Percentiles rank a stretch among this genome's conserved stretches.
Conservation (phyloP, 73 alveolate species). For the Paramecium biaurelia region DNA sequence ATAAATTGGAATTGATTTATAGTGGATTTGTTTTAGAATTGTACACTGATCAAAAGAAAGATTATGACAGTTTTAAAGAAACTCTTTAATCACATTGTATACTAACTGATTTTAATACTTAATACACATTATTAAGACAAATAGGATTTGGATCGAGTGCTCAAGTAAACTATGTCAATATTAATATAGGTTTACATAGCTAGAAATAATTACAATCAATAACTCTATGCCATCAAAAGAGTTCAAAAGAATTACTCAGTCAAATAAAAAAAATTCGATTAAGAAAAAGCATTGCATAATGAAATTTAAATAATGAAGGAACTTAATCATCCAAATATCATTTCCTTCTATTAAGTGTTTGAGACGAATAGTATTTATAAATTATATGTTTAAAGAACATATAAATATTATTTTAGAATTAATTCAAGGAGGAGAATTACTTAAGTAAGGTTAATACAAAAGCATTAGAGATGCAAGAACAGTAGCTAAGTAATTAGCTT, state of each 20-base stretch:
- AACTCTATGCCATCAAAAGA: constrained; percentile 3
- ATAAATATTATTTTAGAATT: neutral
- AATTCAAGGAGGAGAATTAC: constrained; percentile 11
- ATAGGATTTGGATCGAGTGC: constrained; percentile 16
- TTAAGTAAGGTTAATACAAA: neutral
- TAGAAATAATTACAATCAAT: neutral
- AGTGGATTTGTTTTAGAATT: neutral
- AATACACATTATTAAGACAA: neutral
- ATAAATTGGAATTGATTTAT: neutral
- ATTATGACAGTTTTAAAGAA: neutral
- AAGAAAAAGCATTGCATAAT: neutral
- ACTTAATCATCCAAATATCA: constrained; percentile 1
- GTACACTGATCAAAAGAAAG: neutral
- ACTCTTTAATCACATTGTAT: neutral
- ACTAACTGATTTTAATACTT: neutral
- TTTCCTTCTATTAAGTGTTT: neutral
- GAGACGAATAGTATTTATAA: neutral
- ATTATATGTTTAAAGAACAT: neutral
- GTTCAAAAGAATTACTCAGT: neutral
- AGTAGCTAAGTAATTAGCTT: neutral
- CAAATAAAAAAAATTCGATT: neutral
- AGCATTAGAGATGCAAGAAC: constrained; percentile 22
- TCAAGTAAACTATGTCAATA: neutral
- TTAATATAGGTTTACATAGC: neutral
- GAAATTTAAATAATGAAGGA: neutral